phyloP scores from a whole-genome alignment of 768 basidiomycete species.

The Collybia nuda region DNA sequence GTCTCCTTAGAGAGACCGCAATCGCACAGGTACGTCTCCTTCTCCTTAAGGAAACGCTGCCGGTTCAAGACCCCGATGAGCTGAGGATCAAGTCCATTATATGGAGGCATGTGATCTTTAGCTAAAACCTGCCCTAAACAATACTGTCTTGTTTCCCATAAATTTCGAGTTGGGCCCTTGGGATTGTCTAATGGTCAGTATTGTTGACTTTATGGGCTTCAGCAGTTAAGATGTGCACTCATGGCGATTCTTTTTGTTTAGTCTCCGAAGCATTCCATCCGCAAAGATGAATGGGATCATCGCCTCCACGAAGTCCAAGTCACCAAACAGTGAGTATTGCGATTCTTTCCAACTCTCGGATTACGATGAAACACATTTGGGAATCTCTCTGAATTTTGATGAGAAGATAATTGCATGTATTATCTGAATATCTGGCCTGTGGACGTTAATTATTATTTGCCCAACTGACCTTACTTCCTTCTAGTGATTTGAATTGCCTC shows the following conservation, averaged over 20 bases:
- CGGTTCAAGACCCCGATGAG: too few species aligned
- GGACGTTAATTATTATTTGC: constrained; percentile 7
- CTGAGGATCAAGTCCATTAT: too few species aligned
- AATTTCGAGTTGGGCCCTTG: constrained; percentile 17
- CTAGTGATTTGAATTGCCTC: constrained; percentile 89
- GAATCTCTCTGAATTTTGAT: constrained; percentile 97
- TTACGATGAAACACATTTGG: constrained; percentile 78
- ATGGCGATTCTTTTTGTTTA: constrained; percentile 10
- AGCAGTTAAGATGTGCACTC: neutral
- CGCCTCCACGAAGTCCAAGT: constrained; percentile 81
- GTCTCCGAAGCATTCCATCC: constrained; percentile 59
- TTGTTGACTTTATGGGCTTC: constrained; percentile 6
- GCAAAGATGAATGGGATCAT: constrained; percentile 85
- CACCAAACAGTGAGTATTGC: constrained; percentile 79
- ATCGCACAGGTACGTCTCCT: too few species aligned
- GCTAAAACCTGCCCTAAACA: constrained; percentile 33
- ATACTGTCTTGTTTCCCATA: constrained; percentile 18
- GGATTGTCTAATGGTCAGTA: constrained; percentile 34
- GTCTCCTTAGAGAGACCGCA: too few species aligned
- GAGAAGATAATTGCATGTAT: constrained; percentile 83
- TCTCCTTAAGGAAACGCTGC: too few species aligned
- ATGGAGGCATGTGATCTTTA: neutral
- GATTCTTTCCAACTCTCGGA: constrained; percentile 23
- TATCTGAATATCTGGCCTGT: constrained; percentile 65
- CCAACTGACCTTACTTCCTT: constrained; percentile 18